Evolutionary conservation across 768 basidiomycete species (phyloP).

Genomic region (Termitomyces sp.): DNA sequence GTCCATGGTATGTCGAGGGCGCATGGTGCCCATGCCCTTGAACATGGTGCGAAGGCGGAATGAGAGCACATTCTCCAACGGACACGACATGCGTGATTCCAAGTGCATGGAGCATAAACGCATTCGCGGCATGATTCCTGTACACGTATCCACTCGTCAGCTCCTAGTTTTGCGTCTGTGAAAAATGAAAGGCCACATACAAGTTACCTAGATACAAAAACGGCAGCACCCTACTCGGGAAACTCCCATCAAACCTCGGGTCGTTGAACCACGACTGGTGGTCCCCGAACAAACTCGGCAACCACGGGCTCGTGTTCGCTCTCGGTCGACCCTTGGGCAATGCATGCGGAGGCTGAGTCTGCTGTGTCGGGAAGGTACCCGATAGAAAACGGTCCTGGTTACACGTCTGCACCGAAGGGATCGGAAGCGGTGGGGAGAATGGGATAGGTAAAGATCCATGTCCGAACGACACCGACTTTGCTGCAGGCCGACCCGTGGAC

Average conservation of each 20-base stretch:
- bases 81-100: constrained; percentile 97
- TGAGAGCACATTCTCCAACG: constrained; percentile 90
- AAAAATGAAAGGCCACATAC: constrained; percentile 43
- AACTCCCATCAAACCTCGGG: constrained; percentile 88
- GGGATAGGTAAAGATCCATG: constrained; percentile 13
- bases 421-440: constrained; percentile 17
- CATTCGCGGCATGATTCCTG: constrained; percentile 92
- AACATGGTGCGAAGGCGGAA: constrained; percentile 61
- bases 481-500: constrained; percentile 34
- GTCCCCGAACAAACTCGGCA: constrained; percentile 58
- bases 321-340: constrained; percentile 48
- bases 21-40: constrained; percentile 12
- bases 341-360: neutral
- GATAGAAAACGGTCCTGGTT: neutral
- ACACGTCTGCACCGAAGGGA: constrained; percentile 18
- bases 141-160: constrained; percentile 5
- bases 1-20: constrained; percentile 18
- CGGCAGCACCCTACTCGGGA: constrained; percentile 89
- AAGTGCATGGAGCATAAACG: constrained; percentile 91
- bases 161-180: neutral
- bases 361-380: constrained; percentile 4
- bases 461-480: constrained; percentile 46
- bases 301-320: constrained; percentile 64
- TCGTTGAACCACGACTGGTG: constrained; percentile 96
- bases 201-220: constrained; percentile 94